Evolutionary conservation across 352 stramenopile genomes (phyloP), one percentile per base, ranked within the genome.

Genomic region (Phytophthora vignae): DNA sequence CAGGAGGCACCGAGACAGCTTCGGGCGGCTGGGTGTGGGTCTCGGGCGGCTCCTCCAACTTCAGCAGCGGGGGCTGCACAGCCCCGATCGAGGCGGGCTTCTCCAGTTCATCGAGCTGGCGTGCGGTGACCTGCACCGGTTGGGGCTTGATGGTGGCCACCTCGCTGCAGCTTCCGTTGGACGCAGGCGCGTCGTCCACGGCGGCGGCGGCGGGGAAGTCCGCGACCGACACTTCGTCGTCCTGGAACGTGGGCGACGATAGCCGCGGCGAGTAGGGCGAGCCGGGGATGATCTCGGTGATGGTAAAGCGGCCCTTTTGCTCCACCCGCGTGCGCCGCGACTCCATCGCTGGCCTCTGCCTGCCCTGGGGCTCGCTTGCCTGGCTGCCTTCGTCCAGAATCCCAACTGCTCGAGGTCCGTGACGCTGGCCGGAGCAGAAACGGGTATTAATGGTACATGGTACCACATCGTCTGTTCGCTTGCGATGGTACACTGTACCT

Each of bases 301-400:
- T 95, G 4, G 88, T 95, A 71, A 95, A 95, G 74, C 88, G 85
- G 9, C 88, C 86, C 60, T 87, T 85, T 71, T 84, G 79, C 76
- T 95, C 83, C 10, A 95, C 86, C 38, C 85, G 85, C 74, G 68
- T 78, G 57, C 70, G 74, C 38, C 70, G 74, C 38, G 65, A 71
- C 70, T 81, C 77, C 70, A 83, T 86, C 57, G 44, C 15, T 49
- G 12, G 25, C 4, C 12, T 11, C 50, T 55, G 59, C 46, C 55
- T 57, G 31, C 54, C 55, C 53, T 38, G 42, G 11, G 38, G 9
- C 38, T 17, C 22, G 38, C 14, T 8, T 21, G 40, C 14, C 40
- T 21, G 21, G 19, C 61, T 33, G 14, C 55, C 40, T 69, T 61
- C 46, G 25, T 56, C 27, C 22, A 56, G 53, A 63, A 48, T 71